A percentile compares a stretch with the other conserved stretches of the same genome.
Evolutionary conservation across 768 basidiomycete genomes (phyloP).

Genomic region (Hemileccinum impolitum): DNA sequence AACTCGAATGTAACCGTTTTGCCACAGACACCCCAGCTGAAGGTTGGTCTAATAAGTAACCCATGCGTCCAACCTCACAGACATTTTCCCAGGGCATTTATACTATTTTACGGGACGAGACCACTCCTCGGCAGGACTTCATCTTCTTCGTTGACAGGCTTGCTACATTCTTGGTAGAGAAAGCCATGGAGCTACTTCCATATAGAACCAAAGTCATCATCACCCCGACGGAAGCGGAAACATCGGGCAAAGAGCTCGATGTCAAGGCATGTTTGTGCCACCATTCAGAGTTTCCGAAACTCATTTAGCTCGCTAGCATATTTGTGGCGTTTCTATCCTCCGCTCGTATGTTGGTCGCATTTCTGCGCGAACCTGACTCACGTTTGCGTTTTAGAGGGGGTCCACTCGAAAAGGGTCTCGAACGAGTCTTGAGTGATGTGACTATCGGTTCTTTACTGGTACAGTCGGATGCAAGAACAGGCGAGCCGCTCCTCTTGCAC

Average conservation of each 20-base stretch:
- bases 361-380: conserved; percentile 3
- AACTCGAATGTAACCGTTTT: conserved; percentile 60
- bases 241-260: conserved; percentile 59
- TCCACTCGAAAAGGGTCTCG: conserved; percentile 87
- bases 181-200: conserved; percentile 80
- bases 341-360: conserved; percentile 60
- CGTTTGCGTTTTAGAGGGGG: conserved; percentile 58
- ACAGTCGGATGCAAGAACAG: conserved; percentile 79
- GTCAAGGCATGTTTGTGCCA: conserved; percentile 43
- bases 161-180: conserved; percentile 79
- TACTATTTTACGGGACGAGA: conserved; percentile 75
- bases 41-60: conserved; percentile 41
- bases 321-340: conserved; percentile 88
- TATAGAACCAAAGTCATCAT: conserved; percentile 55
- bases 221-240: conserved; percentile 62
- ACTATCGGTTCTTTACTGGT: conserved; percentile 87
- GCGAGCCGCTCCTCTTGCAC: conserved; percentile 87
- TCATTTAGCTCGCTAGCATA: conserved; percentile 39
- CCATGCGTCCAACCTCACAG: not conserved
- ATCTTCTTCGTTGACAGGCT: conserved; percentile 90
- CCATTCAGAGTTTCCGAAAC: not conserved
- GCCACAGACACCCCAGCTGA: conserved; percentile 75
- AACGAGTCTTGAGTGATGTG: conserved; percentile 81
- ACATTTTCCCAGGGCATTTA: conserved; percentile 67
- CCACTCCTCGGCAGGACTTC: conserved; percentile 79